phyloP scores from a whole-genome alignment of 2,329 filamentous ascomycete genomes.

The Penicillium thymicola region DNA sequence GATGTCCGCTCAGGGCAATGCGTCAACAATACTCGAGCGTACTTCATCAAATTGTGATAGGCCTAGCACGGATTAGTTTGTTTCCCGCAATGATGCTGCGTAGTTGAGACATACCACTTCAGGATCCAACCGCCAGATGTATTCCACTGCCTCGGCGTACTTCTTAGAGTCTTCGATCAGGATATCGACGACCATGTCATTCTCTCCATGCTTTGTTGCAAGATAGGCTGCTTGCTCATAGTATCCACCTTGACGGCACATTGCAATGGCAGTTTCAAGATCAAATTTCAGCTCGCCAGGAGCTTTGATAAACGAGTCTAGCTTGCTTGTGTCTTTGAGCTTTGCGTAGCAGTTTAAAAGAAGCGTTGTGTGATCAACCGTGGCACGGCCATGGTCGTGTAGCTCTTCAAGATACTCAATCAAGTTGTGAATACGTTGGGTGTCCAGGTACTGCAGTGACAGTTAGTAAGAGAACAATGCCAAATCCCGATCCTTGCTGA shows the following conservation, averaged over 20 bases:
- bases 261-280: slow-evolving; percentile 90
- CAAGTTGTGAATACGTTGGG: slow-evolving; percentile 93
- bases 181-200: slow-evolving; percentile 91
- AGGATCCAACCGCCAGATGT: slow-evolving; percentile 84
- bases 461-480: slow-evolving; percentile 14
- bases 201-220: slow-evolving; percentile 89
- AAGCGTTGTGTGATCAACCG: slow-evolving; percentile 90
- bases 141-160: slow-evolving; percentile 82
- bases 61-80: slow-evolving; percentile 54
- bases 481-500: slow-evolving; percentile 29
- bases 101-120: slow-evolving; percentile 57
- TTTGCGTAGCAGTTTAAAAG: slow-evolving; percentile 97
- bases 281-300: slow-evolving; percentile 89
- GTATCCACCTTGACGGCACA: slow-evolving; percentile 97
- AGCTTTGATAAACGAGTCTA: slow-evolving; percentile 95
- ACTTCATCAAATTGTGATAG: slow-evolving; percentile 89
- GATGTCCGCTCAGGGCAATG: slow-evolving; percentile 81
- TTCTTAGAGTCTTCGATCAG: slow-evolving; percentile 92
- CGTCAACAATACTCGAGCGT: slow-evolving; percentile 83
- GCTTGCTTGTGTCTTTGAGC: slow-evolving; percentile 91
- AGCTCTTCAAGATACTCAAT: slow-evolving; percentile 97
- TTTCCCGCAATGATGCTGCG: background rate
- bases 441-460: slow-evolving; percentile 73
- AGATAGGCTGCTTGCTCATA: slow-evolving; percentile 95
- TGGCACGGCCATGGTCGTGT: slow-evolving; percentile 89